Evolutionary conservation across 306 rosid genomes (phyloP), one percentile per base, ranked within the genome.

Genomic region (Dalbergia cochinchinensis): DNA sequence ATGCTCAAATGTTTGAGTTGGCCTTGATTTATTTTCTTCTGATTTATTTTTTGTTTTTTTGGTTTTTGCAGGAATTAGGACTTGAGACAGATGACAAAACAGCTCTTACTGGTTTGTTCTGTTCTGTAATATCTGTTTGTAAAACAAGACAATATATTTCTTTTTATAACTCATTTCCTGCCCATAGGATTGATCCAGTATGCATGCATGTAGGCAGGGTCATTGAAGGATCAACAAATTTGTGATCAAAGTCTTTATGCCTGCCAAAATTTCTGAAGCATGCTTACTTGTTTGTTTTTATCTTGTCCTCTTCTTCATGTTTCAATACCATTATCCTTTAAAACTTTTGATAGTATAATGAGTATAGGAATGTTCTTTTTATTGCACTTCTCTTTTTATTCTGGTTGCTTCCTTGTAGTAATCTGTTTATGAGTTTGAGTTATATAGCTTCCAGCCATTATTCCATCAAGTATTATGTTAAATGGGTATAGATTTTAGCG

Each of bases 21-120:
- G 51, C 68, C 59, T 60, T 63, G 22, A 70, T 64, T 48, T 65
- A 33, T 78, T 80, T 82, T 14, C 20, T 71, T 76, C 60, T 74
- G 8, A 16, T 53, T 50, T 50, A 1, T 2, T 50, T 78, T 20
- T 53, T 50, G 11, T 4, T 9, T 47, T 78, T 44, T 58, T 65
- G 59, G 63, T 50, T 42, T 78, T 84, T 85, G 81, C 88, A 96
- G 99, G 99, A 96, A 83, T 75, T 96, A 80, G 99, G 99, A 72
- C 87, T 96, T 87, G 99, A 96, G 85, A 93, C 99, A 16, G 98
- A 96, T 83, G 99, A 96, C 86, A 96, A 96, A 86, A 96, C 98
- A 71, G 96, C 99, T 65, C 98, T 96, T 69, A 89, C 99, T 80
- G 97, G 99, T 96, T 70, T 69, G 98, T 86, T 82, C 64, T 81